phyloP scores from a whole-genome alignment of 306 rosid species.

The Crotalaria pallida region DNA sequence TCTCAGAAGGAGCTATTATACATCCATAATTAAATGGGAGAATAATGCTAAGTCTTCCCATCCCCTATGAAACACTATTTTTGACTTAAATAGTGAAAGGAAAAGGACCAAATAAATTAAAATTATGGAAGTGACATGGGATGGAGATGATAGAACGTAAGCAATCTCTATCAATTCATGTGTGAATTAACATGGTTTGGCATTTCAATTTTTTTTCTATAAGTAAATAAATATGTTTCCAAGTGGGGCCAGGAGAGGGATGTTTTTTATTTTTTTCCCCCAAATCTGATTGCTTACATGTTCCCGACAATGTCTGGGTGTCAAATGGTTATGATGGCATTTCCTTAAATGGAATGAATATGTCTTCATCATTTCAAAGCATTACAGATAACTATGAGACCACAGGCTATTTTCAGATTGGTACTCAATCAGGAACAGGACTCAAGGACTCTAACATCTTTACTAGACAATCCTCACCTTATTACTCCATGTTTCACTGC shows the following conservation, averaged over 20 bases:
- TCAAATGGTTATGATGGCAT: conserved; percentile 63
- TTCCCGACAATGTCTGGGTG: conserved; percentile 81
- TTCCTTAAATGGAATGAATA: conserved; percentile 52
- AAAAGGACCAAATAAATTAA: conserved; percentile 14
- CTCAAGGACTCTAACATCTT: conserved; percentile 25
- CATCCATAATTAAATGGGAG: background rate
- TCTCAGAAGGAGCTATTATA: background rate
- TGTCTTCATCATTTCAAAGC: conserved; percentile 36
- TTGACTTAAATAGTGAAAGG: background rate
- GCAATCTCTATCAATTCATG: conserved; percentile 34
- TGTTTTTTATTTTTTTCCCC: conserved; percentile 40
- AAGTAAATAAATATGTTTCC: conserved; percentile 21
- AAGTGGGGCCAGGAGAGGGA: conserved; percentile 27
- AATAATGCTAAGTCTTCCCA: background rate
- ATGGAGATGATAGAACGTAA: conserved; percentile 43
- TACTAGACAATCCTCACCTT: conserved; percentile 13
- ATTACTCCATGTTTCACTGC: background rate
- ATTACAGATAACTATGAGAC: conserved; percentile 36
- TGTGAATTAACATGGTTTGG: conserved; percentile 35
- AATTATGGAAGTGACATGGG: conserved; percentile 19
- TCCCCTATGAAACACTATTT: background rate
- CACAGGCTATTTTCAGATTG: conserved; percentile 40
- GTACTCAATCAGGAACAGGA: conserved; percentile 9
- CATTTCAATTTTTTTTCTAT: conserved; percentile 36
- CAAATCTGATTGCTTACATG: conserved; percentile 61